Evolutionary conservation across 257 asterid species (phyloP).

Genomic region (Nicotiana paniculata): DNA sequence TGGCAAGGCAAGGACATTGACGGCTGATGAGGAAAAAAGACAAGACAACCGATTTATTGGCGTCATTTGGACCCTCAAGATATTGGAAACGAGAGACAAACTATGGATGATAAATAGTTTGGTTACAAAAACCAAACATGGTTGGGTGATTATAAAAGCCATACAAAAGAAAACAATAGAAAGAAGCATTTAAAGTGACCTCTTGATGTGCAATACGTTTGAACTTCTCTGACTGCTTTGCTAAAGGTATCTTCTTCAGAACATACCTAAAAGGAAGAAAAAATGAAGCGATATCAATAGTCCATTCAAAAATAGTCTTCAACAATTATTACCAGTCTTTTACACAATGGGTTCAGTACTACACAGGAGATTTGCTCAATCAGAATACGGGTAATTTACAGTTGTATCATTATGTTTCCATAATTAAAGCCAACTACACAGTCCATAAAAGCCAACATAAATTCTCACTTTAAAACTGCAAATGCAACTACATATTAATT

Average conservation of each 20-base stretch:
- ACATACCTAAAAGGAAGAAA: constrained; percentile 51
- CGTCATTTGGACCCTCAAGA: not conserved
- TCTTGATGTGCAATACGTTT: constrained; percentile 71
- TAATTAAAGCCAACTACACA: not conserved
- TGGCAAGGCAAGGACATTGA: not conserved
- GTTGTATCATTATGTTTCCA: not conserved
- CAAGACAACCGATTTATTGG: not conserved
- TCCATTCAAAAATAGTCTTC: not conserved
- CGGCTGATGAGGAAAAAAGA: not conserved
- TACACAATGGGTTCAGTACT: not conserved
- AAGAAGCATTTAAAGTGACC: constrained; percentile 37
- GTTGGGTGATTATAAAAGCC: not conserved
- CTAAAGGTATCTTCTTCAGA: constrained; percentile 71
- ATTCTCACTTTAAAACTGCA: not conserved
- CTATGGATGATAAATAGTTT: not conserved
- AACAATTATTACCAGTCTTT: not conserved
- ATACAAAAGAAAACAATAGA: not conserved
- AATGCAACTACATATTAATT: not conserved
- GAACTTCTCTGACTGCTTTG: constrained; percentile 77
- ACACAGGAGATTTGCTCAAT: too few relatives aligned
- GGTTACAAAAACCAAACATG: too few relatives aligned
- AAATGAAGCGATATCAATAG: not conserved
- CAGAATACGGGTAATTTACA: not conserved
- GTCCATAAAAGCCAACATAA: not conserved
- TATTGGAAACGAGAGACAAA: not conserved